Evolutionary conservation across 1,139 yeast species (phyloP).

Genomic region (Zhuliangozyma blackwelliae): DNA sequence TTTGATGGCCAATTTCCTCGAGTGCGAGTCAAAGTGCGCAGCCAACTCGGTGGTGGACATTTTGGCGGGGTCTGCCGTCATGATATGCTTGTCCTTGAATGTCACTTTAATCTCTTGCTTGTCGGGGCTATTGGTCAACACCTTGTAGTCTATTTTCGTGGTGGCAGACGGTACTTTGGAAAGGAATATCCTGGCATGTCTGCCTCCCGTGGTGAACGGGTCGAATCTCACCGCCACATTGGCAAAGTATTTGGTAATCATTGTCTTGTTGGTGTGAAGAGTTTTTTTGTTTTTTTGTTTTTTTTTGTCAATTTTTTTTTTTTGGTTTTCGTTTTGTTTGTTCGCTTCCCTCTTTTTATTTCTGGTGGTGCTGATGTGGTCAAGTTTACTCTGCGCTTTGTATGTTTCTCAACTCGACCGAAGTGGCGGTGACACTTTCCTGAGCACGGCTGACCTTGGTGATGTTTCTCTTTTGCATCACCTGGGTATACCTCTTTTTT

Average conservation of each 20-base stretch:
- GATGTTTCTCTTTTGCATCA: slow-evolving; percentile 19
- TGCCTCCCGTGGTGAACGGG: slow-evolving; percentile 73
- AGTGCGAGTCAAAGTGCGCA: slow-evolving; percentile 61
- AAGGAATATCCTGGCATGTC: slow-evolving; percentile 74
- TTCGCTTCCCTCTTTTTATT: too few relatives aligned
- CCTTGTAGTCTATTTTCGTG: slow-evolving; percentile 53
- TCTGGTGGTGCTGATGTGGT: too few relatives aligned
- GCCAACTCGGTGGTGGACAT: slow-evolving; percentile 52
- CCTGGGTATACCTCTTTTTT: slow-evolving; percentile 17
- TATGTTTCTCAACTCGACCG: too few relatives aligned
- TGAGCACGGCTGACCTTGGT: not conserved
- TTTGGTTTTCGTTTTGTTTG: not conserved
- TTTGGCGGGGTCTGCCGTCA: slow-evolving; percentile 63
- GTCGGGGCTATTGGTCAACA: slow-evolving; percentile 44
- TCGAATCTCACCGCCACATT: slow-evolving; percentile 75
- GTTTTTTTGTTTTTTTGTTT: slow-evolving; percentile 3
- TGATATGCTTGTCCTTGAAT: slow-evolving; percentile 73
- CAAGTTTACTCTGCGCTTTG: too few relatives aligned
- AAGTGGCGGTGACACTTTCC: too few relatives aligned
- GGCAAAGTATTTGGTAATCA: slow-evolving; percentile 84
- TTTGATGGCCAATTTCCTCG: slow-evolving; percentile 62
- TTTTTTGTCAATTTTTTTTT: not conserved
- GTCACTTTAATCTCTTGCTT: slow-evolving; percentile 66
- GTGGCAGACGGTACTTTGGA: slow-evolving; percentile 73
- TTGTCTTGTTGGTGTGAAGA: slow-evolving; percentile 15